phyloP scores from a whole-genome alignment of 2,329 filamentous ascomycete genomes.

The Aspergillus bombycis region DNA sequence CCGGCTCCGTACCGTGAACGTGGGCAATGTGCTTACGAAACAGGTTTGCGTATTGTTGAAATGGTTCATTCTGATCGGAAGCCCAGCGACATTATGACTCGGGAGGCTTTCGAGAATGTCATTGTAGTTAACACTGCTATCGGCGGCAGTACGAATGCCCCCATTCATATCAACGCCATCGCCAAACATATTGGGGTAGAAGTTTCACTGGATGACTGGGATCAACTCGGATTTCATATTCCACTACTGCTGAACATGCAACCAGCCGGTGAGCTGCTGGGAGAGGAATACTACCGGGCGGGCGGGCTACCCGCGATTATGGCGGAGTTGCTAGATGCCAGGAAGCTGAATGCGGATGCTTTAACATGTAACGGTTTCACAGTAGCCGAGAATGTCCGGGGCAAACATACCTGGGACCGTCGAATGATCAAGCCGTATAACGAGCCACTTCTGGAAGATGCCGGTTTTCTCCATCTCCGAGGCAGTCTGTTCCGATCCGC shows the following conservation, averaged over 20 bases:
- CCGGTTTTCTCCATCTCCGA: constrained; percentile 55
- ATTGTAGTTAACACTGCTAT: constrained; percentile 59
- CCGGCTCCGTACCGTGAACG: constrained; percentile 55
- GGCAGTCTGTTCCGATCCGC: constrained; percentile 56
- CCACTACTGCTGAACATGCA: constrained; percentile 60
- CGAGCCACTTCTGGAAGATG: constrained; percentile 53
- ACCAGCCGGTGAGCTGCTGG: constrained; percentile 56
- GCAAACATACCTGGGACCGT: constrained; percentile 55
- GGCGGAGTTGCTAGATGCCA: constrained; percentile 55
- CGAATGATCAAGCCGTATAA: constrained; percentile 50
- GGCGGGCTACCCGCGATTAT: constrained; percentile 58
- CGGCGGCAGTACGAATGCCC: constrained; percentile 60
- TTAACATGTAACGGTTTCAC: constrained; percentile 54
- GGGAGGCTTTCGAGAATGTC: constrained; percentile 60
- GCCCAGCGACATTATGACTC: constrained; percentile 59
- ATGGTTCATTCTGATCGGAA: constrained; percentile 54
- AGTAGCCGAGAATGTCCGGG: constrained; percentile 47
- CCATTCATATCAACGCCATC: constrained; percentile 59
- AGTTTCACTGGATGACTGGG: constrained; percentile 58
- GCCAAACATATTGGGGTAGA: constrained; percentile 58
- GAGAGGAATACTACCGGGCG: constrained; percentile 59
- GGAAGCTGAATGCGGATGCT: constrained; percentile 48
- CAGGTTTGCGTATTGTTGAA: constrained; percentile 54
- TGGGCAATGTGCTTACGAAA: constrained; percentile 53
- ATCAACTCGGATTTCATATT: constrained; percentile 53